Evolutionary conservation across 176 grass and related monocot genomes (phyloP), one percentile per base, ranked within the genome.

Genomic region (Aegilops longissima): DNA sequence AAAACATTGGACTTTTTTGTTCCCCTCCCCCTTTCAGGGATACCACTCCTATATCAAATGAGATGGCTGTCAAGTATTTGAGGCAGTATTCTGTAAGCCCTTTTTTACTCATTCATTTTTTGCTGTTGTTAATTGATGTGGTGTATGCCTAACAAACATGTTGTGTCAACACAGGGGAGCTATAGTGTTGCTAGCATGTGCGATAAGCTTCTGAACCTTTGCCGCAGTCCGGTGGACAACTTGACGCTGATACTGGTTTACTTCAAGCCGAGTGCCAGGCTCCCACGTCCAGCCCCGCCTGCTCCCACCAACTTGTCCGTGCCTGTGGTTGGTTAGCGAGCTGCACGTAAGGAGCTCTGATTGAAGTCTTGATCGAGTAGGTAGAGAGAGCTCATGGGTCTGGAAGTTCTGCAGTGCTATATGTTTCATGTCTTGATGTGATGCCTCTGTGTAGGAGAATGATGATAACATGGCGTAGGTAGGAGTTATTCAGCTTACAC

Each of bases 191-290:
- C 2, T 54, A 4, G 29, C 62, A 88, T 78, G 14, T 88, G 80
- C 18, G 35, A 83, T 63, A 42, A 1, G 8, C 72, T 88, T 69
- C 18, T 78, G 68, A 24, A 18, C 0, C 30, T 0, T 31, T 39
- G 25, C 35, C 6, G 25, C 47, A 9, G 5, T 8, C 42, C 79
- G 27, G 0, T 0, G 27, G 63, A 44, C 25, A 77, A 88, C 73
- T 1, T 8, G 63, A 83, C 80, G 2, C 80, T n/a, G 47, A 62
- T 88, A 45, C 64, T 88, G 63, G 64, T 88, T n/a, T 18, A 45
- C 63, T 83, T 88, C 73, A 88, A 83, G 71, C 18, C 4, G 12
- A 24, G 30, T 7, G 10, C 4, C 27, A 16, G 29, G 14, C 6
- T 29, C 13, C 61, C 61, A 20, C 24, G 4, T 38, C 12, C n/a